Base-by-base conservation (phyloP, 2,329 filamentous ascomycete genomes). In the Pseudopithomyces maydicus region DNA sequence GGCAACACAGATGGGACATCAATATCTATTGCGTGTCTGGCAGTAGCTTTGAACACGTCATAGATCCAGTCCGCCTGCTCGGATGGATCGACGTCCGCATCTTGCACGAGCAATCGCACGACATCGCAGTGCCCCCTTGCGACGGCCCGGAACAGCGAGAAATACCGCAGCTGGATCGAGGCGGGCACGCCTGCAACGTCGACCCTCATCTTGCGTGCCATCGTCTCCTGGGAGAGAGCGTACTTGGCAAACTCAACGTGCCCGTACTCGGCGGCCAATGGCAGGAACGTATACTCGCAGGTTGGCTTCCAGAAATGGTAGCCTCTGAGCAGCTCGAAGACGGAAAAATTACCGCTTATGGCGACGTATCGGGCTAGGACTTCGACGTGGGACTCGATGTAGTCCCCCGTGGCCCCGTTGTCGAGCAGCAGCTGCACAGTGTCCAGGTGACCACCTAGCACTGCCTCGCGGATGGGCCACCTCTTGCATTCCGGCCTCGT, bases 261-360 rank as follows among this genome's bases (percentile, higher is more conserved):
- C n/a, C 51, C 55, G 35, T 44, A 32, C n/a, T 57, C 55, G 6
- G 55, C 55, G 12, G 55, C 55, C 12, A 54, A 23, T 1, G 55
- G 55, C 0, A 57, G 42, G 26, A 57, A 54, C 6, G 38, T 41
- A 10, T 39, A 15, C 26, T 45, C 39, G 26, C 38, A 20, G 19
- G 20, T 15, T 20, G 39, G 6, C 35, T 39, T 47, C 54, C 54
- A 52, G 23, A 50, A 47, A 10, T 36, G 19, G 17, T 43, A 32
- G 5, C 26, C 23, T 14, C 22, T 33, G 17, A 54, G 38, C 32
- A 54, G 32, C 4, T 54, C 2, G 20, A 39, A 50, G 6, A 57
- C 26, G 3, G 26, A 26, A 15, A 41, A 42, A 17, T 51, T 41
- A 17, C 48, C 48, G 36, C 48, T 51, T 10, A 41, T 51, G 26